These are phyloP conservation scores for Metarhizium sp. DNA, from an alignment of 2,329 filamentous ascomycete species.

Conservation along the genomic window DNA sequence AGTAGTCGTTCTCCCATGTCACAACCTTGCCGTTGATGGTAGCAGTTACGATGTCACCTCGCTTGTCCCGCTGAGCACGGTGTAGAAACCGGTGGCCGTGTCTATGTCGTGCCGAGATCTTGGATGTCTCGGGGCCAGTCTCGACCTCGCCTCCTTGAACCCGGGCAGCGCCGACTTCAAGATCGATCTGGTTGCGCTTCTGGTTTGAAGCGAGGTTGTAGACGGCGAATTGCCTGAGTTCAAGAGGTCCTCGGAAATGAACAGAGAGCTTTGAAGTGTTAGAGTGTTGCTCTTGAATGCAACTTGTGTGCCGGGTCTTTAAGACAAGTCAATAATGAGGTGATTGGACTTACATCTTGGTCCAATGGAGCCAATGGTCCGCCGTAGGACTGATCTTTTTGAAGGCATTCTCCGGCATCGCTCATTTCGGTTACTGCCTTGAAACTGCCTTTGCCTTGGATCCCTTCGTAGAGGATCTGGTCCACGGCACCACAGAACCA, in stretches of 20 bases:
- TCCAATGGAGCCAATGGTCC: slow-evolving; percentile 59
- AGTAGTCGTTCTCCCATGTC: slow-evolving; percentile 50
- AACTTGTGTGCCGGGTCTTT: neutral
- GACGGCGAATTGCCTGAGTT: slow-evolving; percentile 58
- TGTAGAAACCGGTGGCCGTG: slow-evolving; percentile 43
- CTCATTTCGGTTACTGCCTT: slow-evolving; percentile 55
- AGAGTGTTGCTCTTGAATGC: neutral
- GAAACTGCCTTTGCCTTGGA: slow-evolving; percentile 53
- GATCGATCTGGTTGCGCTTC: slow-evolving; percentile 15
- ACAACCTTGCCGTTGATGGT: slow-evolving; percentile 48
- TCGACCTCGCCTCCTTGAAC: neutral
- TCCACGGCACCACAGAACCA: slow-evolving; percentile 57
- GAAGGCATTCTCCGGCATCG: slow-evolving; percentile 42
- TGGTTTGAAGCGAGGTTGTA: slow-evolving; percentile 44
- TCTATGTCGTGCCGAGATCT: slow-evolving; percentile 18
- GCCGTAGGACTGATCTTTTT: slow-evolving; percentile 40
- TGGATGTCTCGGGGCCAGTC: neutral
- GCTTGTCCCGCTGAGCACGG: slow-evolving; percentile 28
- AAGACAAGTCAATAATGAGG: neutral
- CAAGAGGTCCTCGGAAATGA: slow-evolving; percentile 62
- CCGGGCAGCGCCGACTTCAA: neutral
- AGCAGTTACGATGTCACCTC: slow-evolving; percentile 42
- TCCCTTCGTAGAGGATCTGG: slow-evolving; percentile 57
- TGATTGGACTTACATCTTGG: slow-evolving; percentile 49
- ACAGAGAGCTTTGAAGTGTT: slow-evolving; percentile 48